A percentile compares a stretch with the other conserved stretches of the same genome.
Evolutionary conservation across 768 basidiomycete species (phyloP).

Genomic region (Cystobasidium tubakii): DNA sequence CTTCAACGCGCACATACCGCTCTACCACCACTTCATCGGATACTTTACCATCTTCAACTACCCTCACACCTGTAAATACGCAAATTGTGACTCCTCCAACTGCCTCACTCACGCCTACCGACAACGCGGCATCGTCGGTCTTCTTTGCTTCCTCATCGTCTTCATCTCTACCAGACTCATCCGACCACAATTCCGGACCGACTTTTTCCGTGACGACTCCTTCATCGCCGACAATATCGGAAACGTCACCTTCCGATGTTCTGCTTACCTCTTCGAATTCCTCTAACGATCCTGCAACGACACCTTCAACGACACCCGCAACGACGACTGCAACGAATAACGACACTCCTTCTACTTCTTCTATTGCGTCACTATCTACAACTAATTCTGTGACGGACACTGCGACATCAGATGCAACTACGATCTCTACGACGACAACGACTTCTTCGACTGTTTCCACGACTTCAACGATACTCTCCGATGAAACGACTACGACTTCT

Average conservation of each 20-base stretch:
- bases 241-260: background rate
- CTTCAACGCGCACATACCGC: background rate
- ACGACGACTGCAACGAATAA: background rate
- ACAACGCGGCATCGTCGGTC: background rate
- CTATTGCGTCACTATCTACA: background rate
- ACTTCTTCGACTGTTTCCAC: background rate
- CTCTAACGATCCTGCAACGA: background rate
- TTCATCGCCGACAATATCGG: background rate
- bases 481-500: background rate
- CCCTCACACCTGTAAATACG: too few relatives aligned
- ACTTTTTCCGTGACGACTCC: background rate
- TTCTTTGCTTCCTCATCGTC: background rate
- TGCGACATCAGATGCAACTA: background rate
- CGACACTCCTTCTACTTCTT: background rate
- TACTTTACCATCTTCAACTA: too few relatives aligned
- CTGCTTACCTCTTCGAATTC: background rate
- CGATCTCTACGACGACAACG: background rate
- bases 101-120: background rate
- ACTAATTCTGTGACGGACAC: background rate
- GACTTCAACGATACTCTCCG: background rate
- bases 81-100: background rate
- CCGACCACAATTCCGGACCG: background rate
- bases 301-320: background rate
- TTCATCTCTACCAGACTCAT: background rate
- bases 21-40: slow-evolving; percentile 1